phyloP scores from a whole-genome alignment of 345 rosid species.

The Capsella bursapastoris region DNA sequence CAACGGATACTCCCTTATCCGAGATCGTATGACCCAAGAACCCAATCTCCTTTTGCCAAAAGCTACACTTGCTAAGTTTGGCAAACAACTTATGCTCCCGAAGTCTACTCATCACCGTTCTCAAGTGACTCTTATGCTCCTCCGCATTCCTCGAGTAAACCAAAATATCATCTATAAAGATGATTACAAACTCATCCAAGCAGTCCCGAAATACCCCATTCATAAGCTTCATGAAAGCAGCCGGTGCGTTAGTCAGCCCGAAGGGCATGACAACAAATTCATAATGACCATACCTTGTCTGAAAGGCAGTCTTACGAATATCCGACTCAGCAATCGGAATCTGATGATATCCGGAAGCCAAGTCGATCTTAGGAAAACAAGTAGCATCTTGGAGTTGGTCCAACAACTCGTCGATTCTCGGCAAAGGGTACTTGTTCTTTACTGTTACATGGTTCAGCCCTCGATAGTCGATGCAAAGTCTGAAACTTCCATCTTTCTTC shows the following conservation, averaged over 20 bases:
- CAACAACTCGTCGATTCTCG: too few species aligned
- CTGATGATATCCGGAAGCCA: neutral
- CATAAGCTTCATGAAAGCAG: neutral
- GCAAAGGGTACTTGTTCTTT: too few species aligned
- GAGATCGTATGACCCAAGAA: too few species aligned
- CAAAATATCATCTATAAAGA: neutral
- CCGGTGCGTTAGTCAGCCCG: neutral
- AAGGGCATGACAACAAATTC: neutral
- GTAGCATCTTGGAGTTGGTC: neutral
- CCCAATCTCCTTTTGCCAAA: too few species aligned
- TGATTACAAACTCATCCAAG: neutral
- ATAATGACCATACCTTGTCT: neutral
- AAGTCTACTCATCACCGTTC: too few species aligned
- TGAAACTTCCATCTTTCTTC: too few species aligned
- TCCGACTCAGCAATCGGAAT: neutral
- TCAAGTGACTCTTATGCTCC: neutral
- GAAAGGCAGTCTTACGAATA: too few species aligned
- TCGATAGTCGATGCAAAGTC: too few species aligned
- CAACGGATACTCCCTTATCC: too few species aligned
- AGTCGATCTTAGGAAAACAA: neutral
- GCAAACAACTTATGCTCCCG: too few species aligned
- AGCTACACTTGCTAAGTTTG: too few species aligned
- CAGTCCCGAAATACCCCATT: neutral
- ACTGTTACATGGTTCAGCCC: too few species aligned
- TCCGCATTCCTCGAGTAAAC: neutral